Base-by-base conservation (phyloP, 2,329 filamentous ascomycete species). In the Botrytis deweyae region DNA sequence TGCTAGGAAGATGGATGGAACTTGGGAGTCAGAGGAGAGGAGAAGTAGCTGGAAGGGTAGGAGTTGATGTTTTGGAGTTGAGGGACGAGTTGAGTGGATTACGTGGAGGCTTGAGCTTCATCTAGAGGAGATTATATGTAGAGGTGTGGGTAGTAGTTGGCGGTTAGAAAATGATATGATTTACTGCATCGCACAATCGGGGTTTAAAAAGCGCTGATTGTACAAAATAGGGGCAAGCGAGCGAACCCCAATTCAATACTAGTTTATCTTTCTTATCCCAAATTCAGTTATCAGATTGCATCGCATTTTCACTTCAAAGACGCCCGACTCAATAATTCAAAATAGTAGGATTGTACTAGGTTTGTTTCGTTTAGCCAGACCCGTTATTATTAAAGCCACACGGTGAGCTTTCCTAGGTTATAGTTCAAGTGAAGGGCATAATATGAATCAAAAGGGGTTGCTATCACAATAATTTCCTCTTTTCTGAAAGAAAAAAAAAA, bases 1-100 rank as follows among this genome's bases (percentile, higher is more conserved):
- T 97, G 59, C 82, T 97, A 75, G 86, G 88, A 74, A 84, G 94
- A 73, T 96, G 94, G 89, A 87, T 88, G 59, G 93, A 96, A 83
- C 82, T 97, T 88, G 92, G 9, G 1, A 91, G 90, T 62, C 90
- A 91, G 68, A 89, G 91, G 76, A 85, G 91, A 77, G 87, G 86
- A 10, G 94, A 97, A 83, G 89, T 95, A 64, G 88, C 93, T 1
- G 88, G 89, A 0, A 88, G 94, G 77, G 91, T 93, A 3, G 95
- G 94, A 18, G 88, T 85, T 0, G 87, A 89, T 75, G 87, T 89
- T 33, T 91, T 88, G 83, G 90, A 91, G 80, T 86, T 95, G 77
- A 86, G 91, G 79, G 89, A 86, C 2, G 93, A 96, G 84, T 81
- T 95, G 79, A 90, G 92, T 78, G 85, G 86, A 2, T 82, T 89